These are phyloP conservation scores for Lipomyces anomalus DNA, from an alignment of 805 yeast species.

Conservation along the genomic window DNA sequence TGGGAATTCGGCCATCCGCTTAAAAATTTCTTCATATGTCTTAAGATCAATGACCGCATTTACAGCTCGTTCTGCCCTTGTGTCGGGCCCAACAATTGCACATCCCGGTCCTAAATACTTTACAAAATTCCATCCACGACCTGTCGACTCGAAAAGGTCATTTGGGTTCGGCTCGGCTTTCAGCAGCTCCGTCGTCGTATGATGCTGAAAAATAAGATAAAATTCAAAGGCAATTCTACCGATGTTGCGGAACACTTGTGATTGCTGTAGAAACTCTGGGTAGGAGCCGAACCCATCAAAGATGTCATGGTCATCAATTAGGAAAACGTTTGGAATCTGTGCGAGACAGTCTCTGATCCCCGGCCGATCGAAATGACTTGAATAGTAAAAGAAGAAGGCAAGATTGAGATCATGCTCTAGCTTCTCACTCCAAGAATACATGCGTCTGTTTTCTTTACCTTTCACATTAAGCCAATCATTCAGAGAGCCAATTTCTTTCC, in stretches of 20 bases:
- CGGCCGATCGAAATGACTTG: slow-evolving; percentile 84
- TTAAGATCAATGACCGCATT: slow-evolving; percentile 48
- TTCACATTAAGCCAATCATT: slow-evolving; percentile 58
- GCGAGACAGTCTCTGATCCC: slow-evolving; percentile 72
- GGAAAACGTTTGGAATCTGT: slow-evolving; percentile 76
- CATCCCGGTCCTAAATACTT: slow-evolving; percentile 69
- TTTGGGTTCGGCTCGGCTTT: slow-evolving; percentile 17
- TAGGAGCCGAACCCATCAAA: slow-evolving; percentile 96
- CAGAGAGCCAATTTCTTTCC: slow-evolving; percentile 44
- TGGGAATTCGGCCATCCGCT: slow-evolving; percentile 54
- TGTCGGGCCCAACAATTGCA: slow-evolving; percentile 76
- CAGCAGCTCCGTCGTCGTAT: slow-evolving; percentile 42
- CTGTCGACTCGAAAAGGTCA: slow-evolving; percentile 37
- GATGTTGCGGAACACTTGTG: slow-evolving; percentile 60
- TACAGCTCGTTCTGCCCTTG: slow-evolving; percentile 81
- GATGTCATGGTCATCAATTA: slow-evolving; percentile 93
- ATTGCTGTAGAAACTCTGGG: slow-evolving; percentile 64
- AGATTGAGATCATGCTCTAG: slow-evolving; percentile 51
- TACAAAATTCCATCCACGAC: slow-evolving; percentile 68
- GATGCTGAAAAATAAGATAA: slow-evolving; percentile 90
- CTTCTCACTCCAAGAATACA: slow-evolving; percentile 42
- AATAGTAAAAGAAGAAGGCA: slow-evolving; percentile 67
- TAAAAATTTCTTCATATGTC: slow-evolving; percentile 58
- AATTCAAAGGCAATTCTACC: slow-evolving; percentile 79
- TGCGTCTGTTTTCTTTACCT: slow-evolving; percentile 43